A percentile compares a stretch with the other conserved stretches of the same genome.
Conservation (phyloP, 139 green algal genomes). For the Astrephomene gubernaculifera region DNA sequence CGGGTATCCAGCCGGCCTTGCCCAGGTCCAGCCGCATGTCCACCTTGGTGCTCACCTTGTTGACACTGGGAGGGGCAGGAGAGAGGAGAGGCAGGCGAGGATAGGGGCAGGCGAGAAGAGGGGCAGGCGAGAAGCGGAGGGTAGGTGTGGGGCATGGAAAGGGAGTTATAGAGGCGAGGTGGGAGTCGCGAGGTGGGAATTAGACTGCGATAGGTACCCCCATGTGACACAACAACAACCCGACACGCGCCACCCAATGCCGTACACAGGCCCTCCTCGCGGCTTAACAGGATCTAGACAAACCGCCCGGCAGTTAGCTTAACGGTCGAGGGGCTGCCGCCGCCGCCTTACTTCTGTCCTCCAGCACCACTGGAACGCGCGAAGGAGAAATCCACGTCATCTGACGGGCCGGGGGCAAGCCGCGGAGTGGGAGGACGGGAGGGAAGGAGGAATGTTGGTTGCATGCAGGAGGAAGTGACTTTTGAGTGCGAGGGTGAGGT, state of each 20-base stretch:
- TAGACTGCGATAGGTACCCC: not conserved
- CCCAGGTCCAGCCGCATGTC: slow-evolving; percentile 92
- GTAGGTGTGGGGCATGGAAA: not conserved
- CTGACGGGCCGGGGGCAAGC: no score
- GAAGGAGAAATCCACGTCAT: slow-evolving; percentile 93
- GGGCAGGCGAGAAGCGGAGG: not conserved
- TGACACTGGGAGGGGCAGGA: slow-evolving; percentile 23
- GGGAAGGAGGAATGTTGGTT: no score
- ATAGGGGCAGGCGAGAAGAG: not conserved
- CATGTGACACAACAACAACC: not conserved
- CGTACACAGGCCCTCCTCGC: no score
- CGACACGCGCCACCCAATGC: not conserved
- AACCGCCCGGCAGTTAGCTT: not conserved
- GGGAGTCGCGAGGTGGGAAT: not conserved
- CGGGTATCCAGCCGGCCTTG: slow-evolving; percentile 79
- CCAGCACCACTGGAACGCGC: slow-evolving; percentile 89
- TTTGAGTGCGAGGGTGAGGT: no score
- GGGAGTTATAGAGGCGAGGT: not conserved
- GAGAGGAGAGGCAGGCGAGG: not conserved
- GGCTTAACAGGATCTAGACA: not conserved
- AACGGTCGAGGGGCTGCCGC: not conserved
- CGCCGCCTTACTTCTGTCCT: slow-evolving; percentile 82
- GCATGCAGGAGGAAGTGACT: no score
- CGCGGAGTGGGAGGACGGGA: no score
- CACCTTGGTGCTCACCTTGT: slow-evolving; percentile 94